Conservation (phyloP, 805 yeast species). For the Nakazawaea siamensis region DNA sequence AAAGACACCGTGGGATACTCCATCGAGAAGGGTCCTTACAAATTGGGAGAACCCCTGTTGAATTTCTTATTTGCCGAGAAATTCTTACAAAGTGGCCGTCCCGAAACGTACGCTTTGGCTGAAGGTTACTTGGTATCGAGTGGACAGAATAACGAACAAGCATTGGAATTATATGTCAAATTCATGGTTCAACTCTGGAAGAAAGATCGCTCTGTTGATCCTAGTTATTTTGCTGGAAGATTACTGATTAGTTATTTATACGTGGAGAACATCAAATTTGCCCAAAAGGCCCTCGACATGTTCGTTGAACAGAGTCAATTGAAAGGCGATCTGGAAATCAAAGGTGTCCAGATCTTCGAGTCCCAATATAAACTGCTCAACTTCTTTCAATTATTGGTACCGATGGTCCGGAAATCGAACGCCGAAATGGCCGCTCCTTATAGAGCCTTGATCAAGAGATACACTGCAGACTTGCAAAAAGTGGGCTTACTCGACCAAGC, state of each 20-base stretch:
- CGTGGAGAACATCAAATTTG: conserved; percentile 58
- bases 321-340: neutral
- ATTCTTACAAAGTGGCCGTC: conserved; percentile 30
- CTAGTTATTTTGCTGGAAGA: conserved; percentile 28
- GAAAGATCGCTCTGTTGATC: conserved; percentile 26
- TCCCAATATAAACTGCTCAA: conserved; percentile 42
- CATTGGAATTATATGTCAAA: conserved; percentile 18
- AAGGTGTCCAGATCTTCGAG: conserved; percentile 12
- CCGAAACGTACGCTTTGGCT: conserved; percentile 17
- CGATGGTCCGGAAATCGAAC: conserved; percentile 42
- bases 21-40: conserved; percentile 33
- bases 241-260: conserved; percentile 70
- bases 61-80: conserved; percentile 69
- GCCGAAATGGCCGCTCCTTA: conserved; percentile 29
- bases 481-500: conserved; percentile 17
- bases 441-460: conserved; percentile 37
- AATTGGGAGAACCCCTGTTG: conserved; percentile 68
- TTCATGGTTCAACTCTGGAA: conserved; percentile 26
- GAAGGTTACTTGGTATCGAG: conserved; percentile 21
- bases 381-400: conserved; percentile 59
- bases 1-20: conserved; percentile 67
- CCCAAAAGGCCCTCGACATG: conserved; percentile 29
- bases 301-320: conserved; percentile 16
- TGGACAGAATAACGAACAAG: conserved; percentile 10
- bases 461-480: conserved; percentile 15